phyloP scores from a whole-genome alignment of 2,329 filamentous ascomycete genomes.

The Aspergillus hortae region DNA sequence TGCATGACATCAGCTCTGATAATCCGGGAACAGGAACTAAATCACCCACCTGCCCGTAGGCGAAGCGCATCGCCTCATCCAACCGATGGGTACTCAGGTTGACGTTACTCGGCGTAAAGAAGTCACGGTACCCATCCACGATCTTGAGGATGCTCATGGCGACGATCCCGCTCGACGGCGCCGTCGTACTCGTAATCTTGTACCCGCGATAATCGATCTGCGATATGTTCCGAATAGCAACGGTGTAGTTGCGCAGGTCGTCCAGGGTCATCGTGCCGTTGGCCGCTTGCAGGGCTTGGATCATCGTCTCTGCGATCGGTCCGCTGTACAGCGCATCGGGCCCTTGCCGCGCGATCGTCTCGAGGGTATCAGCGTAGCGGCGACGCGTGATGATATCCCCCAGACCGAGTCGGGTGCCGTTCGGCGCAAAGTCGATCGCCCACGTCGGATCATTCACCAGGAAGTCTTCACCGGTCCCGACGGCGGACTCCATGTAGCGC shows the following conservation, averaged over 20 bases:
- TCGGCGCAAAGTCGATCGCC: conserved; percentile 84
- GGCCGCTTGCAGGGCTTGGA: conserved; percentile 61
- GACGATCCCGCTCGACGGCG: conserved; percentile 76
- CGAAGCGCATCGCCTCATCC: conserved; percentile 86
- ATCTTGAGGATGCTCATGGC: conserved; percentile 75
- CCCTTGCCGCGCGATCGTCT: conserved; percentile 70
- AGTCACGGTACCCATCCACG: conserved; percentile 68
- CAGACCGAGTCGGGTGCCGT: conserved; percentile 66
- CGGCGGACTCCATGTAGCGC: conserved; percentile 63
- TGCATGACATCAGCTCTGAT: conserved; percentile 17
- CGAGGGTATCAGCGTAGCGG: conserved; percentile 75
- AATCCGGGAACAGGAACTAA: neutral
- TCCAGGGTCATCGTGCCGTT: conserved; percentile 84
- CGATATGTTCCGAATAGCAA: conserved; percentile 61
- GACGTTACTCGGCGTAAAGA: conserved; percentile 55
- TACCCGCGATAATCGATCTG: conserved; percentile 66
- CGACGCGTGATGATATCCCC: conserved; percentile 77
- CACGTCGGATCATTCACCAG: conserved; percentile 71
- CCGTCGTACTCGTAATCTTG: conserved; percentile 61
- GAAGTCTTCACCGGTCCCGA: conserved; percentile 57
- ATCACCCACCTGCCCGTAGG: conserved; percentile 59
- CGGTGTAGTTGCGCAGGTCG: conserved; percentile 71
- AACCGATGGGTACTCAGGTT: conserved; percentile 77
- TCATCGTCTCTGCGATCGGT: conserved; percentile 68
- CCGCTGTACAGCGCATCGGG: conserved; percentile 72